phyloP scores from a whole-genome alignment of 495 filamentous ascomycete species.

The Lichenothelia convexa region DNA sequence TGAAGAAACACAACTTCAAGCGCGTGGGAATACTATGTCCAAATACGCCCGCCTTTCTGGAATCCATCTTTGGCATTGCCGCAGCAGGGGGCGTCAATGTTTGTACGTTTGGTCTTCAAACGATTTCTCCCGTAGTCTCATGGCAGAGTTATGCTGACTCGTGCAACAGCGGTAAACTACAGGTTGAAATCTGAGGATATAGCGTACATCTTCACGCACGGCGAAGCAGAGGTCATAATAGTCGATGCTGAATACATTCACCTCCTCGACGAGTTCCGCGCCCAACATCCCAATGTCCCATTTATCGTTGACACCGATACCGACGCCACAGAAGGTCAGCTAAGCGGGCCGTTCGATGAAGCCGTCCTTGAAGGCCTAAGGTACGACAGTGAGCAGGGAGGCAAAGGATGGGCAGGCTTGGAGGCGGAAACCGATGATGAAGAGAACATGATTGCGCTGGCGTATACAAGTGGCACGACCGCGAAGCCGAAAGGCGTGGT shows the following conservation, averaged over 20 bases:
- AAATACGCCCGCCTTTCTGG: conserved; percentile 89
- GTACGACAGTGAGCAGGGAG: conserved; percentile 42
- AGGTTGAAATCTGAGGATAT: conserved; percentile 77
- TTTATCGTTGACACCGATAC: conserved; percentile 76
- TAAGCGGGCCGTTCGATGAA: conserved; percentile 65
- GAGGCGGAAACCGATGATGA: conserved; percentile 50
- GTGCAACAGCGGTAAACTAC: conserved; percentile 58
- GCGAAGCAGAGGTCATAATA: conserved; percentile 74
- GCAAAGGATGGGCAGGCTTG: conserved; percentile 60
- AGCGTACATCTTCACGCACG: conserved; percentile 70
- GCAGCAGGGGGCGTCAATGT: conserved; percentile 71
- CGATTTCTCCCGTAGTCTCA: not conserved
- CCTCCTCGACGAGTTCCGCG: conserved; percentile 47
- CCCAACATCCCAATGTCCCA: conserved; percentile 37
- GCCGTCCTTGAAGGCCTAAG: conserved; percentile 64
- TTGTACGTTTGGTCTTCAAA: conserved; percentile 19
- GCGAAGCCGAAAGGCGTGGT: conserved; percentile 85
- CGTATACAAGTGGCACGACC: conserved; percentile 89
- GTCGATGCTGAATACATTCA: conserved; percentile 60
- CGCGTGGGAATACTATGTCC: conserved; percentile 66
- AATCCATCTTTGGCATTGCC: conserved; percentile 72
- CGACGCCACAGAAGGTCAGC: conserved; percentile 53
- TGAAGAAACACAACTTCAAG: conserved; percentile 49
- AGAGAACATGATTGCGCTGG: conserved; percentile 62
- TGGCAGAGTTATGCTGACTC: not conserved